Evolutionary conservation across 805 yeast genomes (phyloP).

Genomic region (Saccharomycopsis schoenii): DNA sequence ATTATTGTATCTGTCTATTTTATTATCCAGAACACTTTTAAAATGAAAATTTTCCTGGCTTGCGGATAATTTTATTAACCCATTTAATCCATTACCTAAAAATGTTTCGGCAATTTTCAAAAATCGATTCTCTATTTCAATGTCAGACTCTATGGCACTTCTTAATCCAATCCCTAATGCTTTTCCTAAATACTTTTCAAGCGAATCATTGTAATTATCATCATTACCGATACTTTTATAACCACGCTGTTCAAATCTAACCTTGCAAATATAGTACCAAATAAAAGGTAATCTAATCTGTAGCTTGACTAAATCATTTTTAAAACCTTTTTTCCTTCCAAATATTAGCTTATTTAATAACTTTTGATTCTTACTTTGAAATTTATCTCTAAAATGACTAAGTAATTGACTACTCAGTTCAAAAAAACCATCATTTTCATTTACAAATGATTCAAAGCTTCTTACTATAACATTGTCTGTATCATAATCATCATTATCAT

Average conservation of each 20-base stretch:
- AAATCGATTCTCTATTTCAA: background rate
- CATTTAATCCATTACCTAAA: background rate
- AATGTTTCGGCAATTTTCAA: background rate
- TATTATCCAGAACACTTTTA: background rate
- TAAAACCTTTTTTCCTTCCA: background rate
- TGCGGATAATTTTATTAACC: background rate
- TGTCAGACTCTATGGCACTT: background rate
- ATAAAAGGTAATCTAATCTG: conserved; percentile 21
- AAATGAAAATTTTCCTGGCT: background rate
- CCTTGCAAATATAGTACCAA: conserved; percentile 4
- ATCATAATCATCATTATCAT: background rate
- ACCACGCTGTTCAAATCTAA: background rate
- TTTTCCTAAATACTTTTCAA: background rate
- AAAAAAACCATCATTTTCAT: background rate
- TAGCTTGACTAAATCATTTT: conserved; percentile 16
- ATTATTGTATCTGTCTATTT: background rate
- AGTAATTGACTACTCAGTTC: background rate
- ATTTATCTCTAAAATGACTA: background rate
- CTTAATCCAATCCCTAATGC: background rate
- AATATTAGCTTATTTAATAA: background rate
- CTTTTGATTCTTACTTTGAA: background rate
- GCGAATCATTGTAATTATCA: background rate
- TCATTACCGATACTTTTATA: background rate
- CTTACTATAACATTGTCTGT: background rate
- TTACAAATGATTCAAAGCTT: background rate